These are phyloP conservation scores for Terana coerulea DNA, from an alignment of 768 basidiomycete genomes.

Conservation along the genomic window DNA sequence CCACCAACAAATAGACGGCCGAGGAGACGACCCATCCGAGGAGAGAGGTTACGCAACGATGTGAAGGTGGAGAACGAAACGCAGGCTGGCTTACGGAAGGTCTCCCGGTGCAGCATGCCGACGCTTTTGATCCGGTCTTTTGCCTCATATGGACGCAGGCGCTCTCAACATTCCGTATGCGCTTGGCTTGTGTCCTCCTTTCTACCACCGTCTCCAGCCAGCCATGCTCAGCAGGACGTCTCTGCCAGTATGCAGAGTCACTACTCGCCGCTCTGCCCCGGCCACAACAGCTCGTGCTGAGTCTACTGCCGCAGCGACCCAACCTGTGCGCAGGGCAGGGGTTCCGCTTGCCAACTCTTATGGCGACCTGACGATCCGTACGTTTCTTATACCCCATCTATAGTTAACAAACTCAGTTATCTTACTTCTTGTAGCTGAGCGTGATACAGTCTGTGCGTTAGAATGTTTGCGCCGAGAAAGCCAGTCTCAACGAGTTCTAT, in stretches of 20 bases:
- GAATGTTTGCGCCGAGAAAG: neutral
- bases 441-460: neutral
- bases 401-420: neutral
- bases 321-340: neutral
- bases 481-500: neutral
- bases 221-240: slow-evolving; percentile 12
- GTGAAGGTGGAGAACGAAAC: neutral
- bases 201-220: neutral
- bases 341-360: slow-evolving; percentile 15
- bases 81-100: neutral
- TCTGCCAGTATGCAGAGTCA: slow-evolving; percentile 2
- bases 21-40: slow-evolving; percentile 41
- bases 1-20: slow-evolving; percentile 64
- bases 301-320: neutral
- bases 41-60: neutral
- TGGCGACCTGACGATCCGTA: slow-evolving; percentile 24
- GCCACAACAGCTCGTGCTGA: neutral
- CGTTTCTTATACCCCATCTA: slow-evolving; percentile 4
- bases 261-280: neutral
- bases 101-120: neutral
- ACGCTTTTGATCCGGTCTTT: slow-evolving; percentile 1
- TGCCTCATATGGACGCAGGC: neutral
- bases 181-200: neutral
- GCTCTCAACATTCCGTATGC: neutral
- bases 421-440: neutral